A percentile compares a stretch with the other conserved stretches of the same genome.
These are phyloP conservation scores for Trypanosoma theileri DNA, from an alignment of 208 protist genomes.

Conservation along the genomic window DNA sequence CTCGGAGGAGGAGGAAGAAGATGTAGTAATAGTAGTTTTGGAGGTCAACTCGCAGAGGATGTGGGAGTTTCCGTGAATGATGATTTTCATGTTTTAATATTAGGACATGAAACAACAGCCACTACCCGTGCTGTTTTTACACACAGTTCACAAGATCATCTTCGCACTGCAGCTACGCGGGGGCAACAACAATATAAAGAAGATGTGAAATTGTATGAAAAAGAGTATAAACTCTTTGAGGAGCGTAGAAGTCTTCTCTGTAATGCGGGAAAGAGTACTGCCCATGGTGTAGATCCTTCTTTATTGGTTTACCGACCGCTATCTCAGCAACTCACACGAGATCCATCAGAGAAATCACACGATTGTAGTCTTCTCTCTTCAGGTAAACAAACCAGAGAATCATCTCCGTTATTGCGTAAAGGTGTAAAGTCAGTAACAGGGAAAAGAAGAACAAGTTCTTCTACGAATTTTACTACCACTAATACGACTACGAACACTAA, in stretches of 20 bases:
- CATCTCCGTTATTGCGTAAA: too few relatives aligned
- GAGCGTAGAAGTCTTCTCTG: neutral
- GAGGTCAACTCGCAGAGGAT: neutral
- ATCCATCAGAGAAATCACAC: too few relatives aligned
- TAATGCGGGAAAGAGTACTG: too few relatives aligned
- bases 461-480: too few relatives aligned
- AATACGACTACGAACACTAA: too few relatives aligned
- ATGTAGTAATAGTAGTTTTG: constrained; percentile 4
- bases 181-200: constrained; percentile 1
- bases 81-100: constrained; percentile 1
- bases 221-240: constrained; percentile 2
- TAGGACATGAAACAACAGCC: constrained; percentile 14
- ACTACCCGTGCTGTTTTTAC: constrained; percentile 17
- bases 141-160: neutral
- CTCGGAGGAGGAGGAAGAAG: constrained; percentile 10
- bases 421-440: too few relatives aligned
- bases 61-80: neutral
- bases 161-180: neutral
- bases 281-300: too few relatives aligned
- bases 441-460: too few relatives aligned
- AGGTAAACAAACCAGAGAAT: too few relatives aligned
- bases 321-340: too few relatives aligned
- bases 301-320: too few relatives aligned
- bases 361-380: too few relatives aligned
- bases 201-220: constrained; percentile 6